phyloP scores from a whole-genome alignment of 495 filamentous ascomycete species.

The Hypoxylon crocopeplum region DNA sequence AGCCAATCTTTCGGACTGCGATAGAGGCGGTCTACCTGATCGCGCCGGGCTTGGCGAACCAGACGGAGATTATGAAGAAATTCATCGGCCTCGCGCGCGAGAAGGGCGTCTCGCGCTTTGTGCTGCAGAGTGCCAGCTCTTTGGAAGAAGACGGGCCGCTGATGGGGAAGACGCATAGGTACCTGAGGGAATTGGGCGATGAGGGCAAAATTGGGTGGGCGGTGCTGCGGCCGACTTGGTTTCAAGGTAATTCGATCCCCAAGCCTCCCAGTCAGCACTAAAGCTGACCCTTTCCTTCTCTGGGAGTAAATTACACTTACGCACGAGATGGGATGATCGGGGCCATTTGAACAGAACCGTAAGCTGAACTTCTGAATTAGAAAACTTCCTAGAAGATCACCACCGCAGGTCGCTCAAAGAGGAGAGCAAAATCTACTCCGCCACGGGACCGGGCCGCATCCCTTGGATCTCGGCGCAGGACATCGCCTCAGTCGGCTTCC shows the following conservation, averaged over 20 bases:
- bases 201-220: slow-evolving; percentile 50
- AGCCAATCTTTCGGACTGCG: slow-evolving; percentile 36
- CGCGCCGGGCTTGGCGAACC: slow-evolving; percentile 36
- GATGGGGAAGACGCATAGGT: slow-evolving; percentile 47
- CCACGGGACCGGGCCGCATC: slow-evolving; percentile 51
- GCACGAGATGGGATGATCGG: too few relatives aligned
- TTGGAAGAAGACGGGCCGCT: slow-evolving; percentile 46
- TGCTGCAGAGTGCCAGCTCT: slow-evolving; percentile 50
- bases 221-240: slow-evolving; percentile 54
- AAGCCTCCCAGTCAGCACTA: background rate
- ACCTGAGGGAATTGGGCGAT: slow-evolving; percentile 47
- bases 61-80: slow-evolving; percentile 39
- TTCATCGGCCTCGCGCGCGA: slow-evolving; percentile 49
- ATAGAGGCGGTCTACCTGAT: slow-evolving; percentile 52
- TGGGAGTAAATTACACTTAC: too few relatives aligned
- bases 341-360: too few relatives aligned
- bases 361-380: background rate
- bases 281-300: background rate
- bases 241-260: slow-evolving; percentile 53
- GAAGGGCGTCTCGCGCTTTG: slow-evolving; percentile 49
- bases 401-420: slow-evolving; percentile 45
- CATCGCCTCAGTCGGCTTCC: slow-evolving; percentile 55
- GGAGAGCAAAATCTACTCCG: slow-evolving; percentile 54
- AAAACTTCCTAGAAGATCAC: slow-evolving; percentile 44
- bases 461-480: slow-evolving; percentile 56